phyloP scores from a whole-genome alignment of 768 basidiomycete genomes.

The Bullera alba region DNA sequence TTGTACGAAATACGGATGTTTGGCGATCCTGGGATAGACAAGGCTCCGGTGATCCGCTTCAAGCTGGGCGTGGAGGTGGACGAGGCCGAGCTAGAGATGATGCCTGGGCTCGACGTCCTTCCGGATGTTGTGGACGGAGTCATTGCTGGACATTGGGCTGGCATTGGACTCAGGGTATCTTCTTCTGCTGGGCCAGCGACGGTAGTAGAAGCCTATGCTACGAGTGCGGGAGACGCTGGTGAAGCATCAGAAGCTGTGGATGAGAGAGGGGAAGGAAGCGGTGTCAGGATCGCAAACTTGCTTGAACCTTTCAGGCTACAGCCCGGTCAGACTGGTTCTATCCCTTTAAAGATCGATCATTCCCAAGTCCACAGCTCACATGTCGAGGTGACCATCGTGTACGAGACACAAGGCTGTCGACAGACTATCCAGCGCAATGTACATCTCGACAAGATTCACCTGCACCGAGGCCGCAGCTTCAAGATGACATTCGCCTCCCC shows the following conservation, averaged over 20 bases:
- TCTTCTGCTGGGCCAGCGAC: slow-evolving; percentile 51
- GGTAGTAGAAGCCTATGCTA: slow-evolving; percentile 19
- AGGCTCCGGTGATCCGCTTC: slow-evolving; percentile 56
- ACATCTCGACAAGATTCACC: neutral
- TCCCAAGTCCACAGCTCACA: neutral
- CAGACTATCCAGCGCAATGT: slow-evolving; percentile 7
- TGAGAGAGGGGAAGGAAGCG: neutral
- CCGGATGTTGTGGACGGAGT: slow-evolving; percentile 69
- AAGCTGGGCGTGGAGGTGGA: slow-evolving; percentile 53
- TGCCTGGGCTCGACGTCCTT: slow-evolving; percentile 54
- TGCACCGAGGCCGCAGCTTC: slow-evolving; percentile 4
- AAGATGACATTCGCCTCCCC: slow-evolving; percentile 30
- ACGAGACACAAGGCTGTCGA: neutral
- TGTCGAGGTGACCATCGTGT: neutral
- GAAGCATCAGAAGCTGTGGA: neutral
- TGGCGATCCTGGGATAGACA: slow-evolving; percentile 57
- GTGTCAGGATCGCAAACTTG: neutral
- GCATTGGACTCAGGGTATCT: slow-evolving; percentile 50
- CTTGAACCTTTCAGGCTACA: too few relatives aligned
- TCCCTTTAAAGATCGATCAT: too few relatives aligned
- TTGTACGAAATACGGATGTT: slow-evolving; percentile 87
- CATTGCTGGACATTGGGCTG: slow-evolving; percentile 62
- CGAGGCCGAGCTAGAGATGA: slow-evolving; percentile 16
- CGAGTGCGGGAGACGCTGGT: neutral
- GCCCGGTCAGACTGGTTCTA: neutral